These are phyloP conservation scores for Fusarium burgessii DNA, from an alignment of 2,329 filamentous ascomycete species.

Conservation along the genomic window DNA sequence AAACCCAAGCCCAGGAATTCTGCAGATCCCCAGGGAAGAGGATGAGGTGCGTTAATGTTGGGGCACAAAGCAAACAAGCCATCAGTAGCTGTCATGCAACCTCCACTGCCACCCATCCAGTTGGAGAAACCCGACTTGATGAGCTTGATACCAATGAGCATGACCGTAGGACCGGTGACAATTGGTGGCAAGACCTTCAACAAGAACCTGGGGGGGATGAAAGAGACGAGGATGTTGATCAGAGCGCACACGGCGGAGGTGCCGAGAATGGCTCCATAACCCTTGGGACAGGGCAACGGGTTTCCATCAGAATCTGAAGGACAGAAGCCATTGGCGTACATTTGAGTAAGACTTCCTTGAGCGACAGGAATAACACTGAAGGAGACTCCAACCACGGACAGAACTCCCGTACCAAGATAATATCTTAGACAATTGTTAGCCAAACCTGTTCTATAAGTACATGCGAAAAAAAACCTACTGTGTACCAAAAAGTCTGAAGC, in stretches of 20 bases:
- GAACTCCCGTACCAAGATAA: slow-evolving; percentile 81
- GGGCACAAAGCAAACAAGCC: slow-evolving; percentile 75
- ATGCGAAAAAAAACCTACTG: slow-evolving; percentile 52
- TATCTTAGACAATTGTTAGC: slow-evolving; percentile 62
- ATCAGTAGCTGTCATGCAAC: slow-evolving; percentile 62
- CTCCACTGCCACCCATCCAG: slow-evolving; percentile 81
- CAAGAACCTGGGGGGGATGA: slow-evolving; percentile 76
- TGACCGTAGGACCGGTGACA: slow-evolving; percentile 77
- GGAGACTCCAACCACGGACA: slow-evolving; percentile 78
- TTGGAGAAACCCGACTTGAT: slow-evolving; percentile 78
- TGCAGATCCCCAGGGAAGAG: slow-evolving; percentile 81
- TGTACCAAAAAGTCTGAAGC: slow-evolving; percentile 78
- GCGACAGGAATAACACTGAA: slow-evolving; percentile 56
- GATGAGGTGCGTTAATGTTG: slow-evolving; percentile 73
- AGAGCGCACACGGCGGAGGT: slow-evolving; percentile 74
- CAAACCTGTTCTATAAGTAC: neutral
- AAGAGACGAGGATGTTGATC: slow-evolving; percentile 79
- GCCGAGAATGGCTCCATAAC: slow-evolving; percentile 79
- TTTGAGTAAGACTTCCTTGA: slow-evolving; percentile 77
- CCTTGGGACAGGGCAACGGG: slow-evolving; percentile 79
- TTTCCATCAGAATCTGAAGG: slow-evolving; percentile 70
- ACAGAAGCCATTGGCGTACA: slow-evolving; percentile 81
- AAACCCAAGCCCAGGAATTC: slow-evolving; percentile 85
- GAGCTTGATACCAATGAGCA: slow-evolving; percentile 79
- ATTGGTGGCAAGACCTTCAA: slow-evolving; percentile 83